Evolutionary conservation across 345 rosid species (phyloP).

Genomic region (Alliaria petiolata): DNA sequence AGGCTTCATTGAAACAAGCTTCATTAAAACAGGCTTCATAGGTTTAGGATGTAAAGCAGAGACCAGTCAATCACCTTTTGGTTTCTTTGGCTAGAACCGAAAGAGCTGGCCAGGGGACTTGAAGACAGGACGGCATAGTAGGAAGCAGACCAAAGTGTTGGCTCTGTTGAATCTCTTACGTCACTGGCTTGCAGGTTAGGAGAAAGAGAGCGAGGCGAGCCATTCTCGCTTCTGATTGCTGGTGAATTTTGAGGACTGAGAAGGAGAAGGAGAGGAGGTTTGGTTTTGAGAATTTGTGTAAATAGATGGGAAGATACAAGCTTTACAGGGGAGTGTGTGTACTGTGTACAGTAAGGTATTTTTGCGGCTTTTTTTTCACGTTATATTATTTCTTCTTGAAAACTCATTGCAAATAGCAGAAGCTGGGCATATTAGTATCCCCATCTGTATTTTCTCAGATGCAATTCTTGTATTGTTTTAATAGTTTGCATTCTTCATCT

Average conservation of each 20-base stretch:
- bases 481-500: constrained; percentile 23
- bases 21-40: constrained; percentile 25
- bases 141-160: constrained; percentile 19
- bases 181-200: constrained; percentile 16
- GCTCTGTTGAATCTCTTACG: constrained; percentile 19
- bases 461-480: constrained; percentile 26
- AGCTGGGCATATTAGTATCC: constrained; percentile 21
- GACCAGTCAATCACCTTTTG: constrained; percentile 27
- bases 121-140: constrained; percentile 23
- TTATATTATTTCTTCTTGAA: constrained; percentile 9
- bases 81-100: constrained; percentile 17
- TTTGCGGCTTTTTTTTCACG: constrained; percentile 9
- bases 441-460: constrained; percentile 32
- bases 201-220: constrained; percentile 14
- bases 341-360: constrained; percentile 31
- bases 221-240: not conserved
- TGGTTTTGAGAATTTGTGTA: constrained; percentile 35
- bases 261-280: constrained; percentile 19
- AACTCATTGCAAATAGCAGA: constrained; percentile 30
- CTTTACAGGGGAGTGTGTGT: constrained; percentile 30
- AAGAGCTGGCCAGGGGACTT: constrained; percentile 31
- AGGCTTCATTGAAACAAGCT: constrained; percentile 25
- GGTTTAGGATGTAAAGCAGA: constrained; percentile 17
- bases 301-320: constrained; percentile 27
- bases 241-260: constrained; percentile 27